Conservation (phyloP, 768 basidiomycete species). For the Lactifluus echinatus region DNA sequence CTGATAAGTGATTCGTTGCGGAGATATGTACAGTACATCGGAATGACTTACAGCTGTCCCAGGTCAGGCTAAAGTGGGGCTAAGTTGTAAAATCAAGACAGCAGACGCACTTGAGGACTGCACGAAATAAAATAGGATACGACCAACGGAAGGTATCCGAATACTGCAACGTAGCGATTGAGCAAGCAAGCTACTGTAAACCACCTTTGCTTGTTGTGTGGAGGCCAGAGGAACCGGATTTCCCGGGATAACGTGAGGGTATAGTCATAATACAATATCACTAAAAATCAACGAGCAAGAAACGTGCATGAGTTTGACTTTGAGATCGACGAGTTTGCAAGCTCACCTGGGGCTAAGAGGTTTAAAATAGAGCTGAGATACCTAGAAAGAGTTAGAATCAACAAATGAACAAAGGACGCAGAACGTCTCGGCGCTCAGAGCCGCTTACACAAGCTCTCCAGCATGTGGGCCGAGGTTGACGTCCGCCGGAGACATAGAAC, state of each 20-base stretch:
- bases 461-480: no score
- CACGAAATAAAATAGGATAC: conserved; percentile 18
- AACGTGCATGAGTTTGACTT: background rate
- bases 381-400: background rate
- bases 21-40: background rate
- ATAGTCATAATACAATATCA: conserved; percentile 27
- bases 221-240: conserved; percentile 36
- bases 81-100: background rate
- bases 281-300: conserved; percentile 10
- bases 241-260: conserved; percentile 29
- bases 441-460: no score
- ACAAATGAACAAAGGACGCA: background rate
- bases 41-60: conserved; percentile 1
- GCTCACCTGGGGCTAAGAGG: conserved; percentile 4
- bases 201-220: conserved; percentile 27
- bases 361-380: background rate
- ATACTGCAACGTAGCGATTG: conserved; percentile 41
- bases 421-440: background rate
- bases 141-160: conserved; percentile 27
- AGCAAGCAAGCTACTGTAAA: conserved; percentile 40
- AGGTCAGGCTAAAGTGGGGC: background rate
- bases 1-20: background rate
- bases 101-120: background rate
- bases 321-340: no score
- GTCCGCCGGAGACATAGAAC: no score